Conservation (phyloP, 2,329 filamentous ascomycete genomes). For the Ophiostoma himal-ulmi region DNA sequence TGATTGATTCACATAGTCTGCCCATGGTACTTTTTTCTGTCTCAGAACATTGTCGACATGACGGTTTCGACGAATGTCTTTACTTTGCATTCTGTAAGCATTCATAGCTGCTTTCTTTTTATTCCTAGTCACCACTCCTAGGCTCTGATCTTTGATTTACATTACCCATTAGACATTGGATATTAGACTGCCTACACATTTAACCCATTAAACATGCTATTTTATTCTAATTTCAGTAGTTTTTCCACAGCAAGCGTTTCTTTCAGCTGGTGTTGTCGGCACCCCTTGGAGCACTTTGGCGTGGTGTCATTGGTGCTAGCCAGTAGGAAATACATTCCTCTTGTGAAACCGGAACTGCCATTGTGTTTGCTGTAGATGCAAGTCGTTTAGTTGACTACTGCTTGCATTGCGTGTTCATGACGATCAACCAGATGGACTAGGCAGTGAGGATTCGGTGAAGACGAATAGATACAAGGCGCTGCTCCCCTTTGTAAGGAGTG, state of each 20-base stretch:
- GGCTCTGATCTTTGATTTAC: not conserved
- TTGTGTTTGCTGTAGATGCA: not conserved
- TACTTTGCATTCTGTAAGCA: not conserved
- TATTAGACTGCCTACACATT: not conserved
- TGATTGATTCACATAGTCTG: no score
- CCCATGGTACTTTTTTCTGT: not conserved
- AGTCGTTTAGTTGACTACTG: not conserved
- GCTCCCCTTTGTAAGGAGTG: no score
- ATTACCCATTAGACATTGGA: not conserved
- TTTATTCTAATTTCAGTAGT: not conserved
- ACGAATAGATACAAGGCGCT: no score
- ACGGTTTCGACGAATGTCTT: not conserved
- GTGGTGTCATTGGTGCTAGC: not conserved
- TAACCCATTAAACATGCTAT: not conserved
- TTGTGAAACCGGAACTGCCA: not conserved
- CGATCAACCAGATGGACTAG: not conserved
- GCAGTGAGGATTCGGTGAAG: no score
- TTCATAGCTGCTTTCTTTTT: not conserved
- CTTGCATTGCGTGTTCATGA: not conserved
- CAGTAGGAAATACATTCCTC: not conserved
- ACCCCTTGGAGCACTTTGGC: not conserved
- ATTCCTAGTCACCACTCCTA: not conserved
- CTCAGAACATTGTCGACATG: not conserved
- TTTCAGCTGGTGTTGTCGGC: conserved; percentile 10
- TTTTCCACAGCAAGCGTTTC: conserved; percentile 12